These are phyloP conservation scores for Umbelopsis sp. DNA, from an alignment of 192 early-diverging fungal species.

Conservation along the genomic window DNA sequence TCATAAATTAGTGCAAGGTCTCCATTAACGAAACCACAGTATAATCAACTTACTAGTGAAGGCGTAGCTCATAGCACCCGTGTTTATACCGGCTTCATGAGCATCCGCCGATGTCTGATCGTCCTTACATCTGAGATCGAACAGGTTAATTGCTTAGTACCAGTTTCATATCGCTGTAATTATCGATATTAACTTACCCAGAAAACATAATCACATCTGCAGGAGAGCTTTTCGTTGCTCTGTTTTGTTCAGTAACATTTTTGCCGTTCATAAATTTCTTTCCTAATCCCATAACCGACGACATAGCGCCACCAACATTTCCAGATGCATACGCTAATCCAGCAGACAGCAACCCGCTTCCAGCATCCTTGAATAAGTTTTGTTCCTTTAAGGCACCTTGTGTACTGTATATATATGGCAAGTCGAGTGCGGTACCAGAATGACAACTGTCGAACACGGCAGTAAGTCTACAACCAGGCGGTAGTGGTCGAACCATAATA, in stretches of 20 bases:
- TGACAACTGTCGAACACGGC: constrained; percentile 88
- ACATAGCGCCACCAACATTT: constrained; percentile 41
- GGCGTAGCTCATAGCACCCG: constrained; percentile 78
- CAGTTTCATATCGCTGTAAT: not conserved
- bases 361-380: constrained; percentile 48
- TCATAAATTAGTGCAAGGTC: too few species aligned
- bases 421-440: constrained; percentile 79
- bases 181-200: constrained; percentile 47
- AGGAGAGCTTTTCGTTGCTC: constrained; percentile 43
- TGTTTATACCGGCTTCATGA: constrained; percentile 57
- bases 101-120: constrained; percentile 84
- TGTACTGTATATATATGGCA: constrained; percentile 79
- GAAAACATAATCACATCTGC: constrained; percentile 83
- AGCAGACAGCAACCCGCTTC: constrained; percentile 43
- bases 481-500: constrained; percentile 71
- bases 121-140: constrained; percentile 64
- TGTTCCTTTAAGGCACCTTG: constrained; percentile 57
- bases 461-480: constrained; percentile 68
- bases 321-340: constrained; percentile 53
- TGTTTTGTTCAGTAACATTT: constrained; percentile 20
- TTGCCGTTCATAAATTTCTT: constrained; percentile 45
- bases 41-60: constrained; percentile 54
- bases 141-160: not conserved
- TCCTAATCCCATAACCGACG: constrained; percentile 47
- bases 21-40: too few species aligned